Evolutionary conservation across 768 basidiomycete genomes (phyloP).

Genomic region (Galerina sulciceps): DNA sequence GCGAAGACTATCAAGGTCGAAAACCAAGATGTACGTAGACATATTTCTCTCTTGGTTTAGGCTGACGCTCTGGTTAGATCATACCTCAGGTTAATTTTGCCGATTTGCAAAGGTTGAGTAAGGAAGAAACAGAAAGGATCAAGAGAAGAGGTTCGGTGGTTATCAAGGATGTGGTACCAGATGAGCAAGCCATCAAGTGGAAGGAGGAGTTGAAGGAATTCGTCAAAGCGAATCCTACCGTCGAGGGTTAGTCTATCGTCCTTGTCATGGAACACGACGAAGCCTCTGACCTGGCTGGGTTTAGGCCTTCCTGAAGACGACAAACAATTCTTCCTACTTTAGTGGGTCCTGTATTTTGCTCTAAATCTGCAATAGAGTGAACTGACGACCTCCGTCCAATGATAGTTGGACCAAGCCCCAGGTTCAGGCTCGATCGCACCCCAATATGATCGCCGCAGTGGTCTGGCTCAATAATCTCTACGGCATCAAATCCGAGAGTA

Average conservation of each 20-base stretch:
- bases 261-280: neutral
- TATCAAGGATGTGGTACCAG: constrained; percentile 62
- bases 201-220: constrained; percentile 60
- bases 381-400: no score
- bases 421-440: constrained; percentile 69
- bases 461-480: constrained; percentile 70
- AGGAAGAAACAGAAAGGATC: constrained; percentile 51
- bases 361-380: no score
- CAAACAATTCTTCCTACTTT: constrained; percentile 76
- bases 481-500: constrained; percentile 40
- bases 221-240: constrained; percentile 57
- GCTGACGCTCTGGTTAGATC: constrained; percentile 40
- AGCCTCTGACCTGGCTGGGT: neutral
- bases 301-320: constrained; percentile 56
- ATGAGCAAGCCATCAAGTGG: constrained; percentile 60
- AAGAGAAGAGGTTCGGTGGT: constrained; percentile 64
- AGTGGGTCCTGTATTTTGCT: constrained; percentile 41
- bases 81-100: constrained; percentile 66
- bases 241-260: constrained; percentile 45
- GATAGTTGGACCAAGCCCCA: constrained; percentile 52
- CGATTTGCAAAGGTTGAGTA: constrained; percentile 50
- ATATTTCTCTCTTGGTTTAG: neutral
- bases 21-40: constrained; percentile 51
- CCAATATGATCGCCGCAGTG: constrained; percentile 60
- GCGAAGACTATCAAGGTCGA: constrained; percentile 48